Base-by-base conservation (phyloP, 352 stramenopile species). In the Phytophthora fragariae region DNA sequence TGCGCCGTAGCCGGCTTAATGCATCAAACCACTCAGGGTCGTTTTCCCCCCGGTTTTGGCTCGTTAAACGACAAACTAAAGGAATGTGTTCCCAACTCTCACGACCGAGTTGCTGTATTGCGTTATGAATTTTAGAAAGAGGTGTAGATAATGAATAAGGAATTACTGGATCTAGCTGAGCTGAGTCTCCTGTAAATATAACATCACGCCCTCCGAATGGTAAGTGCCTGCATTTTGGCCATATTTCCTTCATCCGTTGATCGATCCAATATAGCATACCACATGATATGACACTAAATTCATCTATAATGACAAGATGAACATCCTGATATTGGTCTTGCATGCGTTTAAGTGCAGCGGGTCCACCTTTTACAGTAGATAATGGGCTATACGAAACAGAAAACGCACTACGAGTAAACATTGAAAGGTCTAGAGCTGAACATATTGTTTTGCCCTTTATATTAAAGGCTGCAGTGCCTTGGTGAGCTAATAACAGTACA, bases 381-480 rank as follows among this genome's bases (percentile, higher is more conserved):
- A 64, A 24, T 0, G 55, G 10, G 1, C 24, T 39, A 8, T 70
- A 65, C 1, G 64, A 33, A 50, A n/a, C 27, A 2, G 64, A 70
- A 46, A 60, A 70, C 1, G 64, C 54, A 33, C 19, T 44, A 7
- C 11, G 27, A 31, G 64, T 37, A 14, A 65, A 70, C 3, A 41
- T 65, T 2, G 21, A 27, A 11, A 70, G 44, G 5, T n/a, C 27
- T 17, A 70, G 8, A 1, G 55, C 46, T 5, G 33, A 65, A 11
- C 63, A 65, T 0, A 65, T 4, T 1, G 46, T 64, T 24, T 35
- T 27, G 1, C 55, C 55, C 1, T 65, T 65, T 2, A 70, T 70
- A 49, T 60, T 70, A 21, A 70, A 64, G 1, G 44, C 63, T 11
- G 55, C 55, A 1, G 55, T 64, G 1, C 63, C 55, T 49, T 70